These are phyloP conservation scores for Entonaema liquescens DNA, from an alignment of 495 filamentous ascomycete genomes.

Conservation along the genomic window DNA sequence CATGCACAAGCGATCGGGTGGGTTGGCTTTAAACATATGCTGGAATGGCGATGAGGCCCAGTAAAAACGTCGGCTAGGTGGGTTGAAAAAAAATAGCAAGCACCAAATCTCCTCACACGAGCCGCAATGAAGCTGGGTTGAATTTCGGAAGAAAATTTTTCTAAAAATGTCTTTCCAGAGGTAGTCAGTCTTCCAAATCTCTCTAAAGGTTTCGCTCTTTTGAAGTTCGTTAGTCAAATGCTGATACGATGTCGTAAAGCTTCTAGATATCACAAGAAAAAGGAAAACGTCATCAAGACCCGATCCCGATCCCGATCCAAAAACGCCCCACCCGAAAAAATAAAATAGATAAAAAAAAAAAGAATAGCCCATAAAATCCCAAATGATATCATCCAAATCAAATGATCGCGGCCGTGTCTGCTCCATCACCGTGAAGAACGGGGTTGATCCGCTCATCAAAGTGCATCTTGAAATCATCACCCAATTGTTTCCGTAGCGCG, in stretches of 20 bases:
- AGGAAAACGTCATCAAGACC: conserved; percentile 7
- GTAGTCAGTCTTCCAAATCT: conserved; percentile 17
- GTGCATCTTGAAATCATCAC: conserved; percentile 64
- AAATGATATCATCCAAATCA: conserved; percentile 24
- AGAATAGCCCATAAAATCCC: too few species aligned
- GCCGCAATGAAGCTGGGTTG: conserved; percentile 25
- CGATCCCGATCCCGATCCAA: background rate
- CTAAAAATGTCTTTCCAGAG: conserved; percentile 17
- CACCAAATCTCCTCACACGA: conserved; percentile 25
- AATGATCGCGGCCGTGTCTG: conserved; percentile 43
- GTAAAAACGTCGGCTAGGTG: background rate
- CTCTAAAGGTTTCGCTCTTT: conserved; percentile 15
- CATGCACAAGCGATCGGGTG: background rate
- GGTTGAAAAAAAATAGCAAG: conserved; percentile 11
- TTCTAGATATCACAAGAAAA: conserved; percentile 15
- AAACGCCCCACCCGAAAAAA: conserved; percentile 30
- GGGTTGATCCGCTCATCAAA: conserved; percentile 67
- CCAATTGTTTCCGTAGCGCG: conserved; percentile 86
- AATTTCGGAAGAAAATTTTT: background rate
- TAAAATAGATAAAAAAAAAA: too few species aligned
- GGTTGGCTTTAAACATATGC: background rate
- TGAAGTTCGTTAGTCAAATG: conserved; percentile 27
- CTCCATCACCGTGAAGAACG: conserved; percentile 63
- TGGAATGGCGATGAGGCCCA: background rate
- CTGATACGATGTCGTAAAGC: conserved; percentile 27